Evolutionary conservation across 371 early-diverging fungal genomes (phyloP).

Genomic region (Mortierella sp.): DNA sequence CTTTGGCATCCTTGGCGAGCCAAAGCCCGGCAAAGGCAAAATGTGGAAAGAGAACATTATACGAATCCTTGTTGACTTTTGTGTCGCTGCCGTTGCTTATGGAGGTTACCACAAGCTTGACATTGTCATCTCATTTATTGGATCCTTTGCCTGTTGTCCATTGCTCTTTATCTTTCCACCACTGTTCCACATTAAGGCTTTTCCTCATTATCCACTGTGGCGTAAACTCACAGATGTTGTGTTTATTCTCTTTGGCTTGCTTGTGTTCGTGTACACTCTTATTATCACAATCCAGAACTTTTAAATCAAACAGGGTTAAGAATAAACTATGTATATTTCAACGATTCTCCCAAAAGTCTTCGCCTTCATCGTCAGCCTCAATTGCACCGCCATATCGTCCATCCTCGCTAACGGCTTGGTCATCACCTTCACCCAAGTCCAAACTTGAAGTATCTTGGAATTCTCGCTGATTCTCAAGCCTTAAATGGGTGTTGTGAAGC

Average conservation of each 20-base stretch:
- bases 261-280: constrained; percentile 87
- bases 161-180: constrained; percentile 80
- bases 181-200: constrained; percentile 73
- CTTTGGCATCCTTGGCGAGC: constrained; percentile 61
- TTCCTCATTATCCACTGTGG: constrained; percentile 58
- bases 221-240: constrained; percentile 66
- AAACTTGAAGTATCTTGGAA: constrained; percentile 50
- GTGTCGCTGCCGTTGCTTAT: constrained; percentile 79
- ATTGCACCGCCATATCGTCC: constrained; percentile 49
- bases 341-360: constrained; percentile 53
- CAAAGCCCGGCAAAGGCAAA: constrained; percentile 63
- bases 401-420: constrained; percentile 35
- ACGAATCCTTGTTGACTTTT: constrained; percentile 71
- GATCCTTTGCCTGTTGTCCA: constrained; percentile 86
- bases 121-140: constrained; percentile 90
- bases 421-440: constrained; percentile 45
- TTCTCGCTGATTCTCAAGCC: constrained; percentile 50
- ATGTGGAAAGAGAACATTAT: constrained; percentile 88
- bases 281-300: constrained; percentile 71
- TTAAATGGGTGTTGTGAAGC: constrained; percentile 37
- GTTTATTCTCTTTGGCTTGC: constrained; percentile 55
- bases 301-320: constrained; percentile 3
- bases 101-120: constrained; percentile 86
- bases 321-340: not conserved
- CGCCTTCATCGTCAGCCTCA: constrained; percentile 53